Percentiles rank a stretch among this genome's conserved stretches.
These are phyloP conservation scores for Aspergillus carlsbadensis DNA, from an alignment of 495 filamentous ascomycete species.

Conservation along the genomic window DNA sequence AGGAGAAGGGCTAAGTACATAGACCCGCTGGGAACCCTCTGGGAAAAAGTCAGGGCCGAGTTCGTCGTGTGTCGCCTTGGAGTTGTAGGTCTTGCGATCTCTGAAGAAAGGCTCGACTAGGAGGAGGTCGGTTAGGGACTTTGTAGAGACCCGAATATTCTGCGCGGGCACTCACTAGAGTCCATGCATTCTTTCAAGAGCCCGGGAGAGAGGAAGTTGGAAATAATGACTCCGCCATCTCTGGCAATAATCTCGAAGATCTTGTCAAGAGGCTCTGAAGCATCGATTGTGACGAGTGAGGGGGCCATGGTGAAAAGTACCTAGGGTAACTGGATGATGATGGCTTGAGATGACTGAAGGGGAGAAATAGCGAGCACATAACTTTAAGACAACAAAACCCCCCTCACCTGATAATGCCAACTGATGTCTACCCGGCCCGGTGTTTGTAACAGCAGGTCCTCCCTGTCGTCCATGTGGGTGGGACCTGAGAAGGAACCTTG, in stretches of 20 bases:
- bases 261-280: background rate
- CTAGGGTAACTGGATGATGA: background rate
- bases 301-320: background rate
- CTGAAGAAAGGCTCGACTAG: background rate
- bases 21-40: constrained; percentile 3
- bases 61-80: background rate
- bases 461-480: background rate
- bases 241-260: background rate
- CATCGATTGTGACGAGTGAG: background rate
- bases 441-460: no score
- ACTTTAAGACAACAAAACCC: no score
- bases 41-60: constrained; percentile 5
- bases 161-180: background rate
- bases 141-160: background rate
- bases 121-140: background rate
- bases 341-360: background rate
- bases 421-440: no score
- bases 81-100: constrained; percentile 2
- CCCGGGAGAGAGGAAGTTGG: background rate
- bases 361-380: background rate
- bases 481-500: background rate
- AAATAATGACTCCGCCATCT: constrained; percentile 5
- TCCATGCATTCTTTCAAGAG: constrained; percentile 8
- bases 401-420: no score
- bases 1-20: background rate